Base-by-base conservation (phyloP, 2,329 filamentous ascomycete species). In the Grosmannia serpens region DNA sequence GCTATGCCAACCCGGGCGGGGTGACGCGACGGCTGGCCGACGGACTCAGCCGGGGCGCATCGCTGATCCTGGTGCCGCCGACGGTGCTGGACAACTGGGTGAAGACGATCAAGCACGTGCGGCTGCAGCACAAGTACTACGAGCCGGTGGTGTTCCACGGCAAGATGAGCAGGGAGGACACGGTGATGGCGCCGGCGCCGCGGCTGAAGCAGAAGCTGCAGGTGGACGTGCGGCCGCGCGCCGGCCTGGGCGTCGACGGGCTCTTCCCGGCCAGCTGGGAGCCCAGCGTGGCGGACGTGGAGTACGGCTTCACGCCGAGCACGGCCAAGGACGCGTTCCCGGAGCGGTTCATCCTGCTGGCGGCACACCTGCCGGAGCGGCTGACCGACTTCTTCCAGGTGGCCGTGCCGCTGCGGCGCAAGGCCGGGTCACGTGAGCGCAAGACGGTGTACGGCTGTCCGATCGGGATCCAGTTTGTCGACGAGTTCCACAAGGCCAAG, bases 401-500 rank as follows among this genome's bases (percentile, higher is more conserved):
- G 44, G 55, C 62, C 13, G 60, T 62, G 35, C 59, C 60, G 11
- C 29, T 59, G 29, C 55, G 57, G 10, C 60, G 60, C 53, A 59
- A 59, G 55, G 52, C 57, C 4, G 58, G 59, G 24, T 8, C 61
- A 0, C 58, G 59, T 13, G 58, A 62, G 26, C 60, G 59, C 20
- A 59, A 59, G 51, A 62, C 62, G 1, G 56, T 65, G 10, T 66
- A 66, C 17, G 60, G 58, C 58, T 65, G 64, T 33, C 64, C 64
- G 24, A 51, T 66, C 1, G 63, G 63, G 50, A 58, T 65, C 50
- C 63, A 65, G 59, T n/a, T 66, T 15, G 64, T 66, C 11, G 64
- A 66, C 58, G 63, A 66, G 59, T 65, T 64, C 56, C 64, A 66
- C 62, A 63, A 62, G 53, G 59, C 59, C 38, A 56, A 58, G n/a